A percentile compares a stretch with the other conserved stretches of the same genome.
phyloP scores from a whole-genome alignment of 345 rosid species.

The Ceriops decandra region DNA sequence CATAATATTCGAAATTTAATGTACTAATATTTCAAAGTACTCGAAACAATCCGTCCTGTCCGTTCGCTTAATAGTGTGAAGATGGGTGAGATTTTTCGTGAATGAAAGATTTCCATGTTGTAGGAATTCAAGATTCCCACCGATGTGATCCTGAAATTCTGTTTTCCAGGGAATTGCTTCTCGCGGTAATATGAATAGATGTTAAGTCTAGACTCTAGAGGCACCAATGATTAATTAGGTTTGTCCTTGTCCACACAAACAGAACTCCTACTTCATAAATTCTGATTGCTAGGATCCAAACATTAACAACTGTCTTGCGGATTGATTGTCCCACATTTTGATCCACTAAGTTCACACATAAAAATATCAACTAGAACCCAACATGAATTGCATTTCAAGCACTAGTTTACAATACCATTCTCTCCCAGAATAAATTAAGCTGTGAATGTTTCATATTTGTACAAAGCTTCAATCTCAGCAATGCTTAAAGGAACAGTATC shows the following conservation, averaged over 20 bases:
- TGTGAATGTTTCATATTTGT: conserved; percentile 29
- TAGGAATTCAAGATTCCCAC: too few species aligned
- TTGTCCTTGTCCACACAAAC: not conserved
- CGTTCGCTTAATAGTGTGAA: too few species aligned
- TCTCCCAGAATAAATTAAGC: conserved; percentile 17
- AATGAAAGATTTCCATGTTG: too few species aligned
- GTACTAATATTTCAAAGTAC: too few species aligned
- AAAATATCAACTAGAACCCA: conserved; percentile 9
- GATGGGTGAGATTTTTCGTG: too few species aligned
- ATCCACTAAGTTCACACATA: too few species aligned
- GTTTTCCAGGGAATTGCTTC: too few species aligned
- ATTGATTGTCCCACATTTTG: too few species aligned
- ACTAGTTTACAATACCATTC: conserved; percentile 26
- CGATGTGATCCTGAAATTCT: too few species aligned
- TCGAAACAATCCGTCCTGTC: too few species aligned
- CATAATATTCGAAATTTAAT: too few species aligned
- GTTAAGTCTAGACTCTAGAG: not conserved
- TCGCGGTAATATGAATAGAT: not conserved
- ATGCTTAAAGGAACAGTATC: conserved; percentile 22
- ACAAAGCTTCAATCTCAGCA: conserved; percentile 23
- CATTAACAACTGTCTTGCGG: too few species aligned
- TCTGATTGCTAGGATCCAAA: not conserved
- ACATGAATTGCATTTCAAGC: conserved; percentile 31
- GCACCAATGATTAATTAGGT: not conserved
- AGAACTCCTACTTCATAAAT: not conserved